Conservation (phyloP, 2,329 filamentous ascomycete genomes). For the Zopfia rhizophila region DNA sequence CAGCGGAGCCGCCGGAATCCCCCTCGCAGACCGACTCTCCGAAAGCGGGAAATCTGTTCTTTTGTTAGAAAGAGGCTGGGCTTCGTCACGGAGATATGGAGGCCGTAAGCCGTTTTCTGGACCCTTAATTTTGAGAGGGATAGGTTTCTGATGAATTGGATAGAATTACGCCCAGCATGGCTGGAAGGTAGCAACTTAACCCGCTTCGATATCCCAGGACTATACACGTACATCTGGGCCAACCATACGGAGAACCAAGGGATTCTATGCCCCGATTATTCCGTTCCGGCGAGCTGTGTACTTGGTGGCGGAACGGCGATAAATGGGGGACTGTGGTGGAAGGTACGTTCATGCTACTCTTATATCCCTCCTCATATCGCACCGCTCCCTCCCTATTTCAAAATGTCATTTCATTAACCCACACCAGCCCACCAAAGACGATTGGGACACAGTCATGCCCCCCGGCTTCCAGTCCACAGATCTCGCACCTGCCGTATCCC, state of each 20-base stretch:
- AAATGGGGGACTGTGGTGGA: conserved; percentile 62
- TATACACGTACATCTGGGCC: conserved; percentile 73
- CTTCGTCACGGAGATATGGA: conserved; percentile 70
- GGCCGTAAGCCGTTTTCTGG: conserved; percentile 61
- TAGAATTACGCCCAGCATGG: conserved; percentile 64
- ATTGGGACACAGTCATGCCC: conserved; percentile 77
- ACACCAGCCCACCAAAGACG: conserved; percentile 64
- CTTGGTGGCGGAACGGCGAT: conserved; percentile 73
- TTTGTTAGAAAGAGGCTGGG: conserved; percentile 56
- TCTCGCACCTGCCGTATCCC: conserved; percentile 65
- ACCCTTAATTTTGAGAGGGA: too few relatives aligned
- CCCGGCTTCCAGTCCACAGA: conserved; percentile 72
- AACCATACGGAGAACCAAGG: conserved; percentile 65
- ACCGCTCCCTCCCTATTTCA: too few relatives aligned
- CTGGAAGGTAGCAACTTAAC: conserved; percentile 68
- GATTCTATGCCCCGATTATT: conserved; percentile 66
- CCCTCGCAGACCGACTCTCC: conserved; percentile 65
- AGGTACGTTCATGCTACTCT: not conserved
- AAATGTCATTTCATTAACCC: not conserved
- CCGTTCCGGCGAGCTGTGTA: conserved; percentile 73
- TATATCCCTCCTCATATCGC: too few relatives aligned
- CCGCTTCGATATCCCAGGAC: conserved; percentile 73
- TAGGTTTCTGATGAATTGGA: too few relatives aligned
- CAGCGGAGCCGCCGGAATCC: conserved; percentile 67
- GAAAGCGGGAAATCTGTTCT: conserved; percentile 70